Percentiles rank a stretch among this genome's conserved stretches.
Conservation (phyloP, 305 asterid genomes). For the Fraxinus angustifolia region DNA sequence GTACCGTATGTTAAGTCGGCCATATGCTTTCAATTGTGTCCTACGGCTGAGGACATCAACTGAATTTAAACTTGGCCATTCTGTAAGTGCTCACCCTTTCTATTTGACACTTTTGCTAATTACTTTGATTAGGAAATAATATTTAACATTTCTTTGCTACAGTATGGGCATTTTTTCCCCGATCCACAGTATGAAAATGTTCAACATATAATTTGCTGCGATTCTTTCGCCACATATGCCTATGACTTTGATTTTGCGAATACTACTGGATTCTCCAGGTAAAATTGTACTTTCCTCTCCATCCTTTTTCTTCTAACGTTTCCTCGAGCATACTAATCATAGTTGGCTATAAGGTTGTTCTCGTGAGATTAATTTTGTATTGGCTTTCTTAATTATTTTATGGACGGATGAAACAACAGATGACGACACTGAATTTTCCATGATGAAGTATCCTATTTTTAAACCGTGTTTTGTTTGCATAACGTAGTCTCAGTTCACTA, state of each 20-base stretch:
- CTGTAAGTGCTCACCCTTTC: conserved; percentile 48
- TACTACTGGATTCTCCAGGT: conserved; percentile 82
- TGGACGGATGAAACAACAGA: conserved; percentile 9
- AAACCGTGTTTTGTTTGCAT: not conserved
- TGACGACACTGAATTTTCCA: not conserved
- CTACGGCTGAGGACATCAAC: conserved; percentile 86
- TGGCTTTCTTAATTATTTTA: not conserved
- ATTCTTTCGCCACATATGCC: conserved; percentile 91
- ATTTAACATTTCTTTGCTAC: conserved; percentile 37
- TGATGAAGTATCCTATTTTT: conserved; percentile 2
- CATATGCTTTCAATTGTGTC: conserved; percentile 92
- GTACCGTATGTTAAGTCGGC: conserved; percentile 95
- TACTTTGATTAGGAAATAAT: conserved; percentile 26
- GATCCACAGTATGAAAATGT: conserved; percentile 96
- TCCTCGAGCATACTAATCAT: conserved; percentile 14
- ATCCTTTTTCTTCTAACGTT: conserved; percentile 13
- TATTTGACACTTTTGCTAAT: conserved; percentile 8
- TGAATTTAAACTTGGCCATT: conserved; percentile 80
- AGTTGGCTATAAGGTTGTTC: conserved; percentile 21
- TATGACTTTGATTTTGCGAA: conserved; percentile 86
- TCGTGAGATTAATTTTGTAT: not conserved
- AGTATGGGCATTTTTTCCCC: conserved; percentile 98
- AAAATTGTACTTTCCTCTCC: conserved; percentile 18
- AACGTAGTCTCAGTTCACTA: not conserved
- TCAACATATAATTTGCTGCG: conserved; percentile 93